Conservation (phyloP, 106 monocot species). For the Iris macrosiphon region DNA sequence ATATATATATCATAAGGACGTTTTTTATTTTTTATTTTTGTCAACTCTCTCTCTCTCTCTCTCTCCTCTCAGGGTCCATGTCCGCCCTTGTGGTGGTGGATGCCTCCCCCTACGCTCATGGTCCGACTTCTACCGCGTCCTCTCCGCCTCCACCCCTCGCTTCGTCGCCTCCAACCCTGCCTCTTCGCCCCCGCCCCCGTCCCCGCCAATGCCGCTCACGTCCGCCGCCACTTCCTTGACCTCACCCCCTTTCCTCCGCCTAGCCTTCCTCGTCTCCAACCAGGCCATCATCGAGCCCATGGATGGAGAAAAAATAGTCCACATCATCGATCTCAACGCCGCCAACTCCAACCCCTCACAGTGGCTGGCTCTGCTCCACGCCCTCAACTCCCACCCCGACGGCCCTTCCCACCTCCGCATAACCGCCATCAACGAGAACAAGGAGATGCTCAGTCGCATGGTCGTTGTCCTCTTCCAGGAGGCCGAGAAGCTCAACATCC, state of each 20-base stretch:
- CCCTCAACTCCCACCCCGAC: conserved; percentile 15
- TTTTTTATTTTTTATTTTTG: too few species aligned
- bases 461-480: conserved; percentile 25
- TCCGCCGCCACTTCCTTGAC: conserved; percentile 26
- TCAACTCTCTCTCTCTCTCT: too few species aligned
- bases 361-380: conserved; percentile 32
- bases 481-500: conserved; percentile 52
- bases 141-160: conserved; percentile 27
- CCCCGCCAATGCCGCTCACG: neutral
- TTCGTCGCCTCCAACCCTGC: conserved; percentile 15
- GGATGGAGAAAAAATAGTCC: conserved; percentile 33
- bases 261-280: conserved; percentile 28
- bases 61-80: too few species aligned
- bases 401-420: conserved; percentile 46
- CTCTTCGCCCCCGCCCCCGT: neutral
- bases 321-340: conserved; percentile 32
- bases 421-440: conserved; percentile 36
- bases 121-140: conserved; percentile 35
- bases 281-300: conserved; percentile 39
- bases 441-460: conserved; percentile 25
- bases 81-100: too few species aligned
- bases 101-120: conserved; percentile 35
- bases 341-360: conserved; percentile 19
- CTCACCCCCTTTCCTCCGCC: conserved; percentile 35
- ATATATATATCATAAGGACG: too few species aligned